These are phyloP conservation scores for Phytophthora kernoviae DNA, from an alignment of 352 stramenopile species.

Conservation along the genomic window DNA sequence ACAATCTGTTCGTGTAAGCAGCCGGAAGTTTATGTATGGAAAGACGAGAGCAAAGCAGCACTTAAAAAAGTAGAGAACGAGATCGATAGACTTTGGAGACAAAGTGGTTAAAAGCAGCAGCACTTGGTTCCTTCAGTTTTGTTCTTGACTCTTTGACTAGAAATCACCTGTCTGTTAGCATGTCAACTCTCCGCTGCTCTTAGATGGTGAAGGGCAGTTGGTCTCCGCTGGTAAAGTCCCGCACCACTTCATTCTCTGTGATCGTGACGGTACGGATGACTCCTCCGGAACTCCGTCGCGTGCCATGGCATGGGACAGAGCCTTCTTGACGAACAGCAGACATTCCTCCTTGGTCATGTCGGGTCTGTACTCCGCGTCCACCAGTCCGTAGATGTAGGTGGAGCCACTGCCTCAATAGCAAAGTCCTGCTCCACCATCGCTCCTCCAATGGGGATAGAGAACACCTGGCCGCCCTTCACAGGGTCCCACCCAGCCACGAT, in stretches of 20 bases:
- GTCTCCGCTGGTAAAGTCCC: constrained; percentile 93
- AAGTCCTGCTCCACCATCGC: constrained; percentile 97
- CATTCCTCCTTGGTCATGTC: constrained; percentile 98
- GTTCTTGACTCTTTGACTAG: not conserved
- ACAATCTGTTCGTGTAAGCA: constrained; percentile 82
- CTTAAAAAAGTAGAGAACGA: constrained; percentile 4
- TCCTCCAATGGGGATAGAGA: constrained; percentile 95
- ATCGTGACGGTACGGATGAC: constrained; percentile 98
- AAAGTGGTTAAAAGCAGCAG: constrained; percentile 22
- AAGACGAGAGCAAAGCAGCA: constrained; percentile 1
- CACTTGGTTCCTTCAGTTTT: constrained; percentile 31
- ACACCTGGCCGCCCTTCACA: constrained; percentile 96
- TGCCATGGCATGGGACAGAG: constrained; percentile 97
- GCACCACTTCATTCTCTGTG: constrained; percentile 89
- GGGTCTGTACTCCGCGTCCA: constrained; percentile 94
- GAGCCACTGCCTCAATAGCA: constrained; percentile 96
- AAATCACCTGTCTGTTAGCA: too few species aligned
- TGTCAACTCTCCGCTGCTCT: constrained; percentile 4
- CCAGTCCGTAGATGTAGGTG: constrained; percentile 98
- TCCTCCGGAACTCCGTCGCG: constrained; percentile 98
- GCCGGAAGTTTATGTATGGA: constrained; percentile 24
- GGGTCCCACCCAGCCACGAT: constrained; percentile 98
- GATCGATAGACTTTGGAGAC: constrained; percentile 20
- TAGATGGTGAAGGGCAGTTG: constrained; percentile 90
- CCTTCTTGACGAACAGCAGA: constrained; percentile 94